Conservation (phyloP, 495 filamentous ascomycete species). For the Xylaria scruposa region DNA sequence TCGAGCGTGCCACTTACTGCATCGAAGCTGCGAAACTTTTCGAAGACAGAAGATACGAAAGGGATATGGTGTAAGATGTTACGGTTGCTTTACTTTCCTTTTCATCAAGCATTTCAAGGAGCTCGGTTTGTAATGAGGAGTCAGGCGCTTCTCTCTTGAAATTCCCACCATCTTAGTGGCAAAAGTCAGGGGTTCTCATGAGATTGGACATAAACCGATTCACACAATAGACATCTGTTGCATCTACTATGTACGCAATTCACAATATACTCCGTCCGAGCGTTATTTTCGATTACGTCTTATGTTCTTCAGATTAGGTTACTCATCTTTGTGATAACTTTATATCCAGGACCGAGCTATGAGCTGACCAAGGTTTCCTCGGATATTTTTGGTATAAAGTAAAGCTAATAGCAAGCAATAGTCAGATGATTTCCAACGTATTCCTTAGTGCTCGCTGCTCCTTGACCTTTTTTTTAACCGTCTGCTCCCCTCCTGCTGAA, state of each 20-base stretch:
- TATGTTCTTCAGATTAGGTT: not conserved
- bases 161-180: constrained; percentile 15
- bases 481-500: not conserved
- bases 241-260: not conserved
- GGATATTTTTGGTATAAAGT: not conserved
- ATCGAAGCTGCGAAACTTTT: constrained; percentile 86
- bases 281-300: constrained; percentile 2
- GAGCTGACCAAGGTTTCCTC: not conserved
- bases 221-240: constrained; percentile 2
- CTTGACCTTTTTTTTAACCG: not conserved
- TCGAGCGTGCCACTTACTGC: constrained; percentile 78
- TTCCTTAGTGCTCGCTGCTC: not conserved
- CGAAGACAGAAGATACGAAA: constrained; percentile 59
- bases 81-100: not conserved
- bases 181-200: constrained; percentile 1
- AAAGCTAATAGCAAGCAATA: not conserved
- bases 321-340: not conserved
- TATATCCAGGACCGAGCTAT: not conserved
- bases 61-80: constrained; percentile 42
- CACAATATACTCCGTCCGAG: constrained; percentile 6
- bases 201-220: constrained; percentile 23
- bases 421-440: not conserved
- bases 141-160: constrained; percentile 31
- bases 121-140: constrained; percentile 6
- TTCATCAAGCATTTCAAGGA: constrained; percentile 28